These are phyloP conservation scores for Ogataea methylovora DNA, from an alignment of 805 yeast genomes.

Conservation along the genomic window DNA sequence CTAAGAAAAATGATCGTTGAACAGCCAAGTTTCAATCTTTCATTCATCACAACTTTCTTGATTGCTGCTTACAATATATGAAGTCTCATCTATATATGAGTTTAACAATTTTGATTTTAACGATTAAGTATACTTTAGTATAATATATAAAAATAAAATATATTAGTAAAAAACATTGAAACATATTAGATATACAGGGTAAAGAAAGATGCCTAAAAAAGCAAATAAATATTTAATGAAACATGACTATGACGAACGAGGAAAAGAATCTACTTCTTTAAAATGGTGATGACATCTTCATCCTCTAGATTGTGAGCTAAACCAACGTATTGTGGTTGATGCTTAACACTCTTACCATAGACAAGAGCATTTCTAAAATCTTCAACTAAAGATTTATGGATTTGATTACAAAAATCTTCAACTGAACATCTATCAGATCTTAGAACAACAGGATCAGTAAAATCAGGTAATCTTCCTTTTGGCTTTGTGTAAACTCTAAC, in stretches of 20 bases:
- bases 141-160: no score
- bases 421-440: constrained; percentile 77
- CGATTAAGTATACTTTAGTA: not conserved
- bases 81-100: not conserved
- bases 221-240: no score
- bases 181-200: no score
- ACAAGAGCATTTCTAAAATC: constrained; percentile 93
- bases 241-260: no score
- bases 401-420: constrained; percentile 93
- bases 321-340: constrained; percentile 96
- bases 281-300: constrained; percentile 94
- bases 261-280: constrained; percentile 47
- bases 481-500: constrained; percentile 98
- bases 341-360: constrained; percentile 91
- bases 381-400: constrained; percentile 89
- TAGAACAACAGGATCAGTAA: constrained; percentile 88
- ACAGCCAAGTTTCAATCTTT: constrained; percentile 53
- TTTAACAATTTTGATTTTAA: not conserved
- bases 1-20: constrained; percentile 44
- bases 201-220: no score
- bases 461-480: constrained; percentile 90
- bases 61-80: constrained; percentile 49
- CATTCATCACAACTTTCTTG: constrained; percentile 46
- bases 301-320: constrained; percentile 77
- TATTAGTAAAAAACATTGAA: no score